Percentiles rank a stretch among this genome's conserved stretches.
These are phyloP conservation scores for Teratosphaeria gauchensis DNA, from an alignment of 2,329 filamentous ascomycete species.

Conservation along the genomic window DNA sequence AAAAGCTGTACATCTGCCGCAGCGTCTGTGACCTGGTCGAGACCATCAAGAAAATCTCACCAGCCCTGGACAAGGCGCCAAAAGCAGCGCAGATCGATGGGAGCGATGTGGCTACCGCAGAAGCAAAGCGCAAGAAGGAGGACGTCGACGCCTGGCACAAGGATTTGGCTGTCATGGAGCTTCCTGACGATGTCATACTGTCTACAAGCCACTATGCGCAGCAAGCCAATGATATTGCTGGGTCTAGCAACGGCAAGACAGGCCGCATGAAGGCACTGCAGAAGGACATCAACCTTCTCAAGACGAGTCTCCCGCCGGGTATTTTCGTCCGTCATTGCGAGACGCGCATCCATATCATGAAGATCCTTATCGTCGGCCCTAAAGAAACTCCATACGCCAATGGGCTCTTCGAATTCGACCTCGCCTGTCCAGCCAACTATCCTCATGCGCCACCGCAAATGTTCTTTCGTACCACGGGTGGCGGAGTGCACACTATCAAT, in stretches of 20 bases:
- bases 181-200: constrained; percentile 31
- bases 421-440: constrained; percentile 39
- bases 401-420: constrained; percentile 50
- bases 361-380: constrained; percentile 49
- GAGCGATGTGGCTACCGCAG: background rate
- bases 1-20: constrained; percentile 1
- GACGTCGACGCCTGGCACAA: constrained; percentile 15
- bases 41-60: background rate
- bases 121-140: background rate
- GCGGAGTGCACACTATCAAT: constrained; percentile 45
- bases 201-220: constrained; percentile 17
- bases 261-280: constrained; percentile 42
- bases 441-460: constrained; percentile 41
- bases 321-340: constrained; percentile 51
- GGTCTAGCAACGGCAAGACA: constrained; percentile 6
- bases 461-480: constrained; percentile 44
- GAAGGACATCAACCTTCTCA: constrained; percentile 47
- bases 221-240: background rate
- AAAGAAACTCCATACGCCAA: constrained; percentile 50
- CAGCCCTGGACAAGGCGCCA: background rate
- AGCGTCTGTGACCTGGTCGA: constrained; percentile 1
- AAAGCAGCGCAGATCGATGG: background rate
- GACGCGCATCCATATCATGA: constrained; percentile 45
- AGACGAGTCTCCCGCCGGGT: constrained; percentile 38
- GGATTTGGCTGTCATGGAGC: constrained; percentile 27